These are phyloP conservation scores for Aspergillus hiratsukae DNA, from an alignment of 2,329 filamentous ascomycete genomes.

Conservation along the genomic window DNA sequence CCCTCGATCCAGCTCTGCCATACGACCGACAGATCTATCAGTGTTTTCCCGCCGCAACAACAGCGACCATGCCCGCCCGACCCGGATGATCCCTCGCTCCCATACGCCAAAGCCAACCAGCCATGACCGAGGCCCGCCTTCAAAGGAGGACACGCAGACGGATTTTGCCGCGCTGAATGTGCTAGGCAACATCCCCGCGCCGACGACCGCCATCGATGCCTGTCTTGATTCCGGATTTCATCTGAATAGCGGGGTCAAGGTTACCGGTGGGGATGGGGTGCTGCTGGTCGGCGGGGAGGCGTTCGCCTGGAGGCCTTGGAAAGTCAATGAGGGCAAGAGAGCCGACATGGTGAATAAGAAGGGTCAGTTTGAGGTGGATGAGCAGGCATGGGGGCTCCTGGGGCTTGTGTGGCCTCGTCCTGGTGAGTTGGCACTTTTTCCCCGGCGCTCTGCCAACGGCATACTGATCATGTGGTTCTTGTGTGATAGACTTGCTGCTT, in stretches of 20 bases:
- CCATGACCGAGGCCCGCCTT: slow-evolving; percentile 58
- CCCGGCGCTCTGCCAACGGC: slow-evolving; percentile 1
- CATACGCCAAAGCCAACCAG: slow-evolving; percentile 37
- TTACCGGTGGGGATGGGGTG: slow-evolving; percentile 65
- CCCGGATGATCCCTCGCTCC: slow-evolving; percentile 29
- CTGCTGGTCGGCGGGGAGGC: slow-evolving; percentile 81
- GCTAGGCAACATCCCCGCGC: slow-evolving; percentile 67
- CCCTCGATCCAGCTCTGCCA: slow-evolving; percentile 5
- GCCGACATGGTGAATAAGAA: slow-evolving; percentile 63
- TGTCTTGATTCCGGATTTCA: slow-evolving; percentile 81
- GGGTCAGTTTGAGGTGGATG: slow-evolving; percentile 73
- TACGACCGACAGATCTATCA: slow-evolving; percentile 2
- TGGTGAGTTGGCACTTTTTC: slow-evolving; percentile 52
- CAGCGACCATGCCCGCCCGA: slow-evolving; percentile 22
- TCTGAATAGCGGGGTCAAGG: slow-evolving; percentile 72
- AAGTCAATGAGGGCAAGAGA: slow-evolving; percentile 36
- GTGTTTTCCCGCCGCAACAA: slow-evolving; percentile 18
- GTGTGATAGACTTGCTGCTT: slow-evolving; percentile 51
- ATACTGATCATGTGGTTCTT: slow-evolving; percentile 1
- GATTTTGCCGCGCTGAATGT: slow-evolving; percentile 77
- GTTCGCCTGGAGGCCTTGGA: slow-evolving; percentile 85
- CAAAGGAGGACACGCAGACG: slow-evolving; percentile 59
- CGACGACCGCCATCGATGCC: slow-evolving; percentile 77
- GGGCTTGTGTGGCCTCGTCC: slow-evolving; percentile 81
- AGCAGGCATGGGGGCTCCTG: slow-evolving; percentile 69